Evolutionary conservation across 352 stramenopile species (phyloP), one percentile per base, ranked within the genome.

Genomic region (Phytopythium helicoides): DNA sequence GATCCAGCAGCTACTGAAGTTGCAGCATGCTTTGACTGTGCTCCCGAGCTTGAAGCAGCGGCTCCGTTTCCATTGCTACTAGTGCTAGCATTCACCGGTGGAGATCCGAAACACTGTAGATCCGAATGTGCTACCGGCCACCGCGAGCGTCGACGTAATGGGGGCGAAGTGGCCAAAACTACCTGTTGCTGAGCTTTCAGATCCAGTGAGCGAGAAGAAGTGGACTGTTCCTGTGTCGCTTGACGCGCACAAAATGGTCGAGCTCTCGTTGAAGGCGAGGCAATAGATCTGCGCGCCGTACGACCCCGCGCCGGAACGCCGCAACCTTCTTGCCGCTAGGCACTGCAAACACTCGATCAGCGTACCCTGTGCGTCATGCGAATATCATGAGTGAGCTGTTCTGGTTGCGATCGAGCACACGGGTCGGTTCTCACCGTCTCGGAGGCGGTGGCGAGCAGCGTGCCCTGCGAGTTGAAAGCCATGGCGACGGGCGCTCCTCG

Each of bases 321-420:
- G 87, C 85, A 31, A 94, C 69, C 55, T 96, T 89, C 56, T 84
- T 86, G 10, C 95, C 94, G 1, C 79, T 95, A 42, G 89, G 81
- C 7, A 98, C 96, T 47, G 96, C 82, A 73, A 98, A 99, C 19
- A 99, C 87, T n/a, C 97, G 59, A 99, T 95, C 36, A 99, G 73
- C 6, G 97, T 99, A 15, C 97, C 97, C 73, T 98, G 52, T 33
- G 6, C 42, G 37, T 14, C 42, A 36, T 16, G 39, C n/a, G n/a
- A n/a, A n/a, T n/a, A n/a, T n/a, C n/a, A n/a, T n/a, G n/a, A n/a
- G n/a, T n/a, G n/a, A n/a, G n/a, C n/a, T n/a, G n/a, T n/a, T n/a
- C n/a, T n/a, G n/a, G n/a, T n/a, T n/a, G n/a, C n/a, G n/a, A n/a
- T n/a, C n/a, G n/a, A n/a, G n/a, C n/a, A n/a, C n/a, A n/a, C n/a